Conservation (phyloP, 108 stramenopile genomes). For the Fistulifera solaris region DNA sequence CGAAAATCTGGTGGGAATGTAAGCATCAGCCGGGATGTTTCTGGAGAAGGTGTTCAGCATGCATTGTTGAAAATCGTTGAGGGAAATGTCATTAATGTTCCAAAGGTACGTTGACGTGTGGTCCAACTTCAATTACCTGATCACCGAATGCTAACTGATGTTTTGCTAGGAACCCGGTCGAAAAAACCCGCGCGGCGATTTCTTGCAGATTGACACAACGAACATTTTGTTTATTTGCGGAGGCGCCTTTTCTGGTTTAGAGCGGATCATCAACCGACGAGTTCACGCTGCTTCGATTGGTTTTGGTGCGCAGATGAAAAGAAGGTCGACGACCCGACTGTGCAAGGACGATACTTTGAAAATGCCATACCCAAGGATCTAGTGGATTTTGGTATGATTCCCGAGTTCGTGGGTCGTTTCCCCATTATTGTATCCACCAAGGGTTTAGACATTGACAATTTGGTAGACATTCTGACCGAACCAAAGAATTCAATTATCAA, state of each 20-base stretch:
- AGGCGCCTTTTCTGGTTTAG: constrained; percentile 95
- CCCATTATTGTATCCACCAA: constrained; percentile 93
- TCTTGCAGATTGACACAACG: constrained; percentile 94
- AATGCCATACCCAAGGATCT: constrained; percentile 92
- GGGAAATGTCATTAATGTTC: constrained; percentile 96
- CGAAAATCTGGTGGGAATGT: constrained; percentile 87
- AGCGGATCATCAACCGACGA: constrained; percentile 84
- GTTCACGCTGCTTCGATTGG: constrained; percentile 92
- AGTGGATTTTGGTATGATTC: constrained; percentile 92
- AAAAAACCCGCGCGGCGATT: constrained; percentile 92
- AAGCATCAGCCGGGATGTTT: constrained; percentile 92
- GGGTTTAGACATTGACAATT: constrained; percentile 79
- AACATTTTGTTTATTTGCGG: constrained; percentile 98
- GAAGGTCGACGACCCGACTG: constrained; percentile 75
- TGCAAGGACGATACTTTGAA: constrained; percentile 84
- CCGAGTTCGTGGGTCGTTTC: constrained; percentile 96
- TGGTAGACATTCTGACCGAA: constrained; percentile 91
- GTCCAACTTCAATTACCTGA: not conserved
- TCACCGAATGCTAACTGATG: not conserved
- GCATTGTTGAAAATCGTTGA: constrained; percentile 97
- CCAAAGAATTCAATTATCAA: constrained; percentile 95
- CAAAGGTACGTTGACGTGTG: constrained; percentile 67
- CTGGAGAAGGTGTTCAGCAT: constrained; percentile 98
- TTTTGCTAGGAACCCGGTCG: constrained; percentile 66
- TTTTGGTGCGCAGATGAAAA: constrained; percentile 95